Percentiles rank a stretch among this genome's conserved stretches.
phyloP scores from a whole-genome alignment of 768 basidiomycete genomes.

The Suillus americanus region DNA sequence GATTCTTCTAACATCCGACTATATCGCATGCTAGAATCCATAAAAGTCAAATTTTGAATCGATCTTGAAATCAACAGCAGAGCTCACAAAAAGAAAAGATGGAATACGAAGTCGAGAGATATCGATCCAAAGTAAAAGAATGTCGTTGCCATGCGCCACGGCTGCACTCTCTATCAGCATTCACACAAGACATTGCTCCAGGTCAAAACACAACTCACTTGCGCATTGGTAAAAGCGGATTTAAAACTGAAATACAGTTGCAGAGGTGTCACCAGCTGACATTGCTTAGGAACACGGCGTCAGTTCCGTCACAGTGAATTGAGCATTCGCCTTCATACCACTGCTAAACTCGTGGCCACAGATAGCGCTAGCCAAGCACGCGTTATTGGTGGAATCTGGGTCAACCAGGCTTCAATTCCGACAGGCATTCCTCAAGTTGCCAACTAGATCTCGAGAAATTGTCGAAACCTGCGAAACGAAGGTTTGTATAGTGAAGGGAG shows the following conservation, averaged over 20 bases:
- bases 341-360: conserved; percentile 78
- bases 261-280: conserved; percentile 83
- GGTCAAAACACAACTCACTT: conserved; percentile 46
- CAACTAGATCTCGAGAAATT: background rate
- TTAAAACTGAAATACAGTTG: conserved; percentile 94
- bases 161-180: conserved; percentile 41
- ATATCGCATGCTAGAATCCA: conserved; percentile 82
- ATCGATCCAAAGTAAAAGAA: conserved; percentile 97
- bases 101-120: conserved; percentile 93
- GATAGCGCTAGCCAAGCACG: conserved; percentile 81
- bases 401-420: conserved; percentile 88
- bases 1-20: conserved; percentile 97
- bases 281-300: conserved; percentile 68
- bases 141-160: conserved; percentile 86
- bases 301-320: conserved; percentile 6
- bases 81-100: conserved; percentile 97
- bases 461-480: background rate
- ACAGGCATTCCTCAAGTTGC: conserved; percentile 57
- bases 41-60: background rate
- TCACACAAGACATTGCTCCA: background rate
- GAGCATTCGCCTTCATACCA: conserved; percentile 55
- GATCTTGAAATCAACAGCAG: too few relatives aligned
- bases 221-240: conserved; percentile 76
- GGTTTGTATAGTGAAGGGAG: background rate
- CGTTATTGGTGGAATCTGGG: conserved; percentile 90